A percentile compares a stretch with the other conserved stretches of the same genome.
phyloP scores from a whole-genome alignment of 2,329 filamentous ascomycete species.

The Penicillium concentricum region DNA sequence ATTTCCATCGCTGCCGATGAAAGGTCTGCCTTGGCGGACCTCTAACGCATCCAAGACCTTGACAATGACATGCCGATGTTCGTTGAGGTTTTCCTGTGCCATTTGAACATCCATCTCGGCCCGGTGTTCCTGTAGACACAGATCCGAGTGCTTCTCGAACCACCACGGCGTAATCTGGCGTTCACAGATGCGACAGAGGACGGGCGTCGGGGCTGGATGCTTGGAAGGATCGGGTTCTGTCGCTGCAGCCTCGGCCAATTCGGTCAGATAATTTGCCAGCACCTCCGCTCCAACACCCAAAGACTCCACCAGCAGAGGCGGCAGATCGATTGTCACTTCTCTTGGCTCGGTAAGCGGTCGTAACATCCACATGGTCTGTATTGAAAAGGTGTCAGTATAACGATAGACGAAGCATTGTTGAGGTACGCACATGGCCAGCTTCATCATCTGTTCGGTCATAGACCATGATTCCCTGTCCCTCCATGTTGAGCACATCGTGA shows the following conservation, averaged over 20 bases:
- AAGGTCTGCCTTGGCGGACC: constrained; percentile 52
- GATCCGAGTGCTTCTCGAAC: constrained; percentile 98
- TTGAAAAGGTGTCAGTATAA: constrained; percentile 7
- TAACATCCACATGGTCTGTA: constrained; percentile 98
- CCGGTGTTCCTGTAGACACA: constrained; percentile 92
- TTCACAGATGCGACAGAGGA: constrained; percentile 95
- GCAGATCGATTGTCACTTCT: constrained; percentile 94
- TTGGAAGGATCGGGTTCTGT: constrained; percentile 70
- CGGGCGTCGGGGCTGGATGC: constrained; percentile 76
- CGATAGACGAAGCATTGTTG: constrained; percentile 6
- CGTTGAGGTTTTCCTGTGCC: constrained; percentile 84
- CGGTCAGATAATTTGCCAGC: constrained; percentile 87
- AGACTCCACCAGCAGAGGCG: constrained; percentile 83
- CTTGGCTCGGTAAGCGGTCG: constrained; percentile 83
- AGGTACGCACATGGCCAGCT: constrained; percentile 74
- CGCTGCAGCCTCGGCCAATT: constrained; percentile 77
- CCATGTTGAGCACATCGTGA: constrained; percentile 69
- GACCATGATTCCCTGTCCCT: constrained; percentile 97
- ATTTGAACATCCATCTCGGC: constrained; percentile 98
- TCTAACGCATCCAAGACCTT: constrained; percentile 92
- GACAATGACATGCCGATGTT: constrained; percentile 92
- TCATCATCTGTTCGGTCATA: constrained; percentile 84
- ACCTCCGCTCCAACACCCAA: constrained; percentile 93
- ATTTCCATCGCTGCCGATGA: constrained; percentile 33
- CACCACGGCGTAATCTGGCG: constrained; percentile 97